Conservation (phyloP, 805 yeast species). For the Candida anglica region DNA sequence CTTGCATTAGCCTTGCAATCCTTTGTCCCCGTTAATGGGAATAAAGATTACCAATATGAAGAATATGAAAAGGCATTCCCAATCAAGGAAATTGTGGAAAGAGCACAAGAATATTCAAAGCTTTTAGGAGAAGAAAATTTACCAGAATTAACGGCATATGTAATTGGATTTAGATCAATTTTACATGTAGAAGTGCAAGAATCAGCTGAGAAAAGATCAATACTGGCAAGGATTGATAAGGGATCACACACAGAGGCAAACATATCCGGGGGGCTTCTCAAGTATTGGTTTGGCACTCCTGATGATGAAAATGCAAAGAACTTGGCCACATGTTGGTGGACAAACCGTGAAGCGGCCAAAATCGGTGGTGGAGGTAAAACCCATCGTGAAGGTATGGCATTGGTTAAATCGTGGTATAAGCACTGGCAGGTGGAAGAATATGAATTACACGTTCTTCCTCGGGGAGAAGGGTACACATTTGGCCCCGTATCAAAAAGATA, state of each 20-base stretch:
- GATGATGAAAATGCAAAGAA: constrained; percentile 26
- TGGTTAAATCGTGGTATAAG: constrained; percentile 27
- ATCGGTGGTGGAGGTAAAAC: constrained; percentile 30
- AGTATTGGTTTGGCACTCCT: constrained; percentile 38
- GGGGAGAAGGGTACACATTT: too few relatives aligned
- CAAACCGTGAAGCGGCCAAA: constrained; percentile 20
- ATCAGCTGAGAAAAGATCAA: constrained; percentile 18
- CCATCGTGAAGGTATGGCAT: constrained; percentile 26
- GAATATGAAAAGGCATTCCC: constrained; percentile 23
- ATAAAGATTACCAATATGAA: constrained; percentile 23
- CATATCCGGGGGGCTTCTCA: constrained; percentile 31
- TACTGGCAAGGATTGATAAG: constrained; percentile 25
- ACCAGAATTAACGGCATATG: constrained; percentile 16
- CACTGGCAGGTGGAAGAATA: constrained; percentile 35
- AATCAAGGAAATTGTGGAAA: constrained; percentile 15
- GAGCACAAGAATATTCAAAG: constrained; percentile 11
- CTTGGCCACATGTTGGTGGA: constrained; percentile 40
- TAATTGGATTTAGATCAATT: constrained; percentile 32
- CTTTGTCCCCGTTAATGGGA: constrained; percentile 13
- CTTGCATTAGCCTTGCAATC: constrained; percentile 27
- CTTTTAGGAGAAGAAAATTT: constrained; percentile 6
- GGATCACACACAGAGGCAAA: constrained; percentile 34
- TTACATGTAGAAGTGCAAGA: constrained; percentile 20
- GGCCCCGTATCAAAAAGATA: too few relatives aligned
- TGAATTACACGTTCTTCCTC: too few relatives aligned